phyloP scores from a whole-genome alignment of 176 grass and related monocot genomes.

The Oryza australiensis region DNA sequence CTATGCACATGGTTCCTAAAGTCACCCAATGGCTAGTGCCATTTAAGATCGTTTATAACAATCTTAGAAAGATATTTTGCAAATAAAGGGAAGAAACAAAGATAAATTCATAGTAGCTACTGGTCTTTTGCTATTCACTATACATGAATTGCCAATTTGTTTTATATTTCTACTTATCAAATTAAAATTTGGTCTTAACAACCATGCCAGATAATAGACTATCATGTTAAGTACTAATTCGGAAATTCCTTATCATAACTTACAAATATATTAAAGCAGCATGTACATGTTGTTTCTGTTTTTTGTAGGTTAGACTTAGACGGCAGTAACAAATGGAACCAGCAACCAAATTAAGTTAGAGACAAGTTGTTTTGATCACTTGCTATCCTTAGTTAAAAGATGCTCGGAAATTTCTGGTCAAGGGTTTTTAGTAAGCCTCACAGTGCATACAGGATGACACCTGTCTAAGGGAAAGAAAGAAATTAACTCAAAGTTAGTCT shows the following conservation, averaged over 20 bases:
- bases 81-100: neutral
- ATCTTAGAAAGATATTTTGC: neutral
- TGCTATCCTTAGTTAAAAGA: neutral
- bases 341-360: neutral
- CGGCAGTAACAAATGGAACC: neutral
- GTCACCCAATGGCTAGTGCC: neutral
- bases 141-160: neutral
- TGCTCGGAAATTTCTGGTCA: neutral
- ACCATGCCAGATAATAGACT: neutral
- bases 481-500: no score
- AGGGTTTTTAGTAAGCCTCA: neutral
- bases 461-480: no score
- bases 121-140: neutral
- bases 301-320: neutral
- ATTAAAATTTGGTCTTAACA: neutral
- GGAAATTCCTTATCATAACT: neutral
- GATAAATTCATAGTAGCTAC: neutral
- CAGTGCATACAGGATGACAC: no score
- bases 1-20: slow-evolving; percentile 6
- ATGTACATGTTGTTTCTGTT: neutral
- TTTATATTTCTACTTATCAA: neutral
- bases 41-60: neutral
- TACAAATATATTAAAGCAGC: neutral
- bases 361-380: neutral
- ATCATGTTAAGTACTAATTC: neutral